phyloP scores from a whole-genome alignment of 257 asterid genomes.

The Solanum sitiens region DNA sequence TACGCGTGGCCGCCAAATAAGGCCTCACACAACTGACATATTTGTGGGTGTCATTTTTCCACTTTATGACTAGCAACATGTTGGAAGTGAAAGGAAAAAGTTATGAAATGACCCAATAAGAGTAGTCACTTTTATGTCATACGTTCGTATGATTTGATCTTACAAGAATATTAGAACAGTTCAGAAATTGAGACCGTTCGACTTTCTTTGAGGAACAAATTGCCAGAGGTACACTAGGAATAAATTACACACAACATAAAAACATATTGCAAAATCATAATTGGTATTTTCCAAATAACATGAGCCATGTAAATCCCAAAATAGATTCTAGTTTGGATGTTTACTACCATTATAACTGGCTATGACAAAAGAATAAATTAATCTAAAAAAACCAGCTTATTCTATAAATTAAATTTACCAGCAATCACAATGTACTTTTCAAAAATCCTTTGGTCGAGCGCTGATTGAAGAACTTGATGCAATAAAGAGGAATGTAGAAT shows the following conservation, averaged over 20 bases:
- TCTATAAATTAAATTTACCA: not conserved
- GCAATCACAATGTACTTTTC: not conserved
- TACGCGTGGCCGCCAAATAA: too few relatives aligned
- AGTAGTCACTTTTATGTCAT: not conserved
- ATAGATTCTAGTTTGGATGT: not conserved
- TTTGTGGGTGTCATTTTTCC: not conserved
- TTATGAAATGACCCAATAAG: not conserved
- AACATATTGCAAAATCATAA: not conserved
- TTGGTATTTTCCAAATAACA: not conserved
- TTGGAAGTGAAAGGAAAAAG: not conserved
- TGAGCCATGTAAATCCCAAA: not conserved
- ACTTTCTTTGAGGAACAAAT: not conserved
- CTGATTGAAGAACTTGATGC: conserved; percentile 52
- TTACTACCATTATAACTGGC: not conserved
- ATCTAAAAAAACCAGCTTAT: not conserved
- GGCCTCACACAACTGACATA: not conserved
- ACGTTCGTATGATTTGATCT: not conserved
- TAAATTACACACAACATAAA: not conserved
- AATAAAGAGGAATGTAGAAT: conserved; percentile 69
- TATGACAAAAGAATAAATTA: not conserved
- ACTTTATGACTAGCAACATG: not conserved
- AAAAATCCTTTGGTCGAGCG: not conserved
- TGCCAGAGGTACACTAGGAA: not conserved
- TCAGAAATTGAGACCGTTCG: not conserved
- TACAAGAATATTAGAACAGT: not conserved